These are phyloP conservation scores for Chaetomium globosum DNA, from an alignment of 2,329 filamentous ascomycete species.

Conservation along the genomic window DNA sequence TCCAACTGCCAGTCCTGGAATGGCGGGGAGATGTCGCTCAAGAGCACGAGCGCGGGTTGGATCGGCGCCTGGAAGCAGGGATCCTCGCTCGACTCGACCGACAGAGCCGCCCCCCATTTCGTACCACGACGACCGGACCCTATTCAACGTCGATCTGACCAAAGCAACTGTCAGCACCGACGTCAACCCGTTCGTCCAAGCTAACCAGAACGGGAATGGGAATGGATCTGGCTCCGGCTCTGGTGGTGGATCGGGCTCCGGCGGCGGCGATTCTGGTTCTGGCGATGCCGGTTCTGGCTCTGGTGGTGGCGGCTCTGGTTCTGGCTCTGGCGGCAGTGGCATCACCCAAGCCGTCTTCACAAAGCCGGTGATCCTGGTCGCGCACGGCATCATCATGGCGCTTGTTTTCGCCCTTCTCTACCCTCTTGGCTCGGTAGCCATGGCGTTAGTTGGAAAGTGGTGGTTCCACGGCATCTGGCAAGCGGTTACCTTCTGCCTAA, in stretches of 20 bases:
- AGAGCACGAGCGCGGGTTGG: conserved; percentile 49
- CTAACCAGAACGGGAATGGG: conserved; percentile 5
- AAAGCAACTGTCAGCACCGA: conserved; percentile 51
- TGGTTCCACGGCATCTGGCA: conserved; percentile 62
- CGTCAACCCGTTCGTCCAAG: conserved; percentile 54
- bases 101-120: conserved; percentile 45
- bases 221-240: conserved; percentile 10
- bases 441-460: conserved; percentile 62
- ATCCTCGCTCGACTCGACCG: conserved; percentile 49
- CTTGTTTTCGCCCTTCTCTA: conserved; percentile 62
- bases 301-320: conserved; percentile 16
- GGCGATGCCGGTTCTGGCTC: conserved; percentile 4
- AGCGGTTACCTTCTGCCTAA: conserved; percentile 54
- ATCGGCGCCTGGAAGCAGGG: conserved; percentile 59
- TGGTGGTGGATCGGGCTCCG: neutral
- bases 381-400: conserved; percentile 64
- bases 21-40: conserved; percentile 44
- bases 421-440: conserved; percentile 62
- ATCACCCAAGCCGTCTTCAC: conserved; percentile 25
- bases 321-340: conserved; percentile 28
- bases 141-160: conserved; percentile 54
- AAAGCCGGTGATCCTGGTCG: conserved; percentile 39
- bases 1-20: conserved; percentile 55
- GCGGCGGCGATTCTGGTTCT: conserved; percentile 5
- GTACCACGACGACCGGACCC: conserved; percentile 50